phyloP scores from a whole-genome alignment of 2,329 filamentous ascomycete genomes.

The Fusarium albidum region DNA sequence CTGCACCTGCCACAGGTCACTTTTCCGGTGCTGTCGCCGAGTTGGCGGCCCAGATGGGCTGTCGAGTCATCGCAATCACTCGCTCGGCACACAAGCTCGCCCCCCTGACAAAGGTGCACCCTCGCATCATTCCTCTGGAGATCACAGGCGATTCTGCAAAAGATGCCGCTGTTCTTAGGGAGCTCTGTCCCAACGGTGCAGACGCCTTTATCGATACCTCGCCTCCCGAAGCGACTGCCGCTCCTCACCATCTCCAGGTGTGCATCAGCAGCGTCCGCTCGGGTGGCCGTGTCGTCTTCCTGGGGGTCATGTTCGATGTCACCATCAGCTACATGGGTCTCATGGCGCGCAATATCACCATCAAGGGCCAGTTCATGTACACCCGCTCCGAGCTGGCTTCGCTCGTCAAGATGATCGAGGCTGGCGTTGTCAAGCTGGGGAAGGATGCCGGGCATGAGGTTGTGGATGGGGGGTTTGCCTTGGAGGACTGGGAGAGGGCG shows the following conservation, averaged over 20 bases:
- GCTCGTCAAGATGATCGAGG: slow-evolving; percentile 27
- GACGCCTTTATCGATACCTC: slow-evolving; percentile 31
- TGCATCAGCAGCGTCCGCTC: slow-evolving; percentile 5
- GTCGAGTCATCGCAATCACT: slow-evolving; percentile 26
- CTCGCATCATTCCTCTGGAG: slow-evolving; percentile 8
- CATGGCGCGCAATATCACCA: slow-evolving; percentile 16
- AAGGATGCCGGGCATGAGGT: slow-evolving; percentile 25
- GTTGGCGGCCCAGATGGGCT: slow-evolving; percentile 26
- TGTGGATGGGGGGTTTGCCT: slow-evolving; percentile 1
- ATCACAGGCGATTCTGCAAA: slow-evolving; percentile 16
- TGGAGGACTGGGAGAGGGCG: slow-evolving; percentile 27
- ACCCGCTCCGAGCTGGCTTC: slow-evolving; percentile 11
- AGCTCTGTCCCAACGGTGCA: not conserved
- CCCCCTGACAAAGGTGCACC: slow-evolving; percentile 10
- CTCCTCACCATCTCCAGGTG: slow-evolving; percentile 11
- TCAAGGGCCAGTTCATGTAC: slow-evolving; percentile 28
- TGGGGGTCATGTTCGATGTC: slow-evolving; percentile 21
- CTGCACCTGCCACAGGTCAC: slow-evolving; percentile 26
- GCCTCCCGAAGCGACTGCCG: slow-evolving; percentile 15
- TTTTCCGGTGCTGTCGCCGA: slow-evolving; percentile 30
- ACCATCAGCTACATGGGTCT: slow-evolving; percentile 22
- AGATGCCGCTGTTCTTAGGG: slow-evolving; percentile 4
- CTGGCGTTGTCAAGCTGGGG: slow-evolving; percentile 18
- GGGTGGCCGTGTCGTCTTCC: slow-evolving; percentile 2
- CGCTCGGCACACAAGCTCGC: slow-evolving; percentile 13